Evolutionary conservation across 768 basidiomycete species (phyloP).

Genomic region (Collybia sordida): DNA sequence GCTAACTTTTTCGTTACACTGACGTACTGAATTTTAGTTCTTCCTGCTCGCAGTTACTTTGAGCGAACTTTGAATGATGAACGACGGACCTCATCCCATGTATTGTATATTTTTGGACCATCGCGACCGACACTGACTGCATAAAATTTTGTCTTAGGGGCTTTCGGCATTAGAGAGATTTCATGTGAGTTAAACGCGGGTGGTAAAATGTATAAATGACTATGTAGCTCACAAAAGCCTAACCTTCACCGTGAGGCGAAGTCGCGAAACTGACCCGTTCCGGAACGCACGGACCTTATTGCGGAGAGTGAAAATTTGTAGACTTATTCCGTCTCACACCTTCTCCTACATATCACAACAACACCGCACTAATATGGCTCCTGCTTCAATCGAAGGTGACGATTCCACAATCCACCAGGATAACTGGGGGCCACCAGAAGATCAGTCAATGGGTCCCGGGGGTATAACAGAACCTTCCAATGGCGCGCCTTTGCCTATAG

Average conservation of each 20-base stretch:
- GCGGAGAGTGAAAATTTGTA: slow-evolving; percentile 17
- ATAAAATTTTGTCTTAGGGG: slow-evolving; percentile 47
- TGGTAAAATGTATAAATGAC: too few relatives aligned
- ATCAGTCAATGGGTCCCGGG: slow-evolving; percentile 41
- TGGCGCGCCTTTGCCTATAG: slow-evolving; percentile 46
- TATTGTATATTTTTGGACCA: slow-evolving; percentile 55
- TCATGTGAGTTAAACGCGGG: background rate
- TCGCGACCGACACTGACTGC: slow-evolving; percentile 59
- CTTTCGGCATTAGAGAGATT: slow-evolving; percentile 24
- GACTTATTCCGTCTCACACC: slow-evolving; percentile 1
- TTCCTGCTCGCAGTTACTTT: too few relatives aligned
- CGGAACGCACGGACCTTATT: slow-evolving; percentile 15
- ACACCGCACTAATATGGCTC: slow-evolving; percentile 15
- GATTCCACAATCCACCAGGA: slow-evolving; percentile 35
- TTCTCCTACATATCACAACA: slow-evolving; percentile 8
- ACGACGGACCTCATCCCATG: slow-evolving; percentile 58
- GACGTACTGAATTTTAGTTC: background rate
- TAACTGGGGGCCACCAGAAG: slow-evolving; percentile 54
- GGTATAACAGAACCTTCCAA: slow-evolving; percentile 43
- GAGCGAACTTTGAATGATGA: background rate
- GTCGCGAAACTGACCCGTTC: too few relatives aligned
- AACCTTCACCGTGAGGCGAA: too few relatives aligned
- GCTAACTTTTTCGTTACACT: slow-evolving; percentile 51
- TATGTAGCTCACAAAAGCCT: too few relatives aligned
- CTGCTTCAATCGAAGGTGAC: slow-evolving; percentile 21